These are phyloP conservation scores for Aspergillus sp. DNA, from an alignment of 2,329 filamentous ascomycete genomes.

Conservation along the genomic window DNA sequence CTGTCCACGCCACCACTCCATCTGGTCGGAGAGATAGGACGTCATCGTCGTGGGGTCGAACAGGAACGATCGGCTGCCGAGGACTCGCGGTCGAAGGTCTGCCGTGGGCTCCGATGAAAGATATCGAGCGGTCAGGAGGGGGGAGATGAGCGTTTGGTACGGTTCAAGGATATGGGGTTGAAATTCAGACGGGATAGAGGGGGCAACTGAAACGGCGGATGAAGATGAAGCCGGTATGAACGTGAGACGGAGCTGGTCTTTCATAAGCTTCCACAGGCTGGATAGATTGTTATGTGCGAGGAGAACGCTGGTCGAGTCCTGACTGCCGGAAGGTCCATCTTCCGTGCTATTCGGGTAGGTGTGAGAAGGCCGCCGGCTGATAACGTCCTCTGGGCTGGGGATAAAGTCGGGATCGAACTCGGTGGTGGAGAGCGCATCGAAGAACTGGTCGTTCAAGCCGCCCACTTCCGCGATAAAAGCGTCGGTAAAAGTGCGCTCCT, in stretches of 20 bases:
- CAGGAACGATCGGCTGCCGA: conserved; percentile 61
- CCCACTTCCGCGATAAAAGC: conserved; percentile 73
- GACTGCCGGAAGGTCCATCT: conserved; percentile 26
- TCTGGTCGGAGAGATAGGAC: conserved; percentile 64
- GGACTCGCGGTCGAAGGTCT: conserved; percentile 21
- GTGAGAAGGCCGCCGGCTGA: conserved; percentile 5
- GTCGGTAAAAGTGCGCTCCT: conserved; percentile 68
- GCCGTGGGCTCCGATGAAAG: conserved; percentile 33
- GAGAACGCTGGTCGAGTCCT: conserved; percentile 51
- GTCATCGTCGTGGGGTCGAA: conserved; percentile 65
- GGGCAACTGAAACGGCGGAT: conserved; percentile 18
- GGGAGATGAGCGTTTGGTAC: conserved; percentile 42
- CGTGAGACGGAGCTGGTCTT: conserved; percentile 56
- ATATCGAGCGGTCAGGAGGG: conserved; percentile 44
- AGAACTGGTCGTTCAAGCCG: conserved; percentile 65
- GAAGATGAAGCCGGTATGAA: conserved; percentile 30
- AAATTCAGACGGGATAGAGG: conserved; percentile 30
- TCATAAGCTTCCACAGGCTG: conserved; percentile 62
- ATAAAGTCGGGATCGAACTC: conserved; percentile 27
- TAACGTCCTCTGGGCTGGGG: conserved; percentile 22
- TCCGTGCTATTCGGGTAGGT: conserved; percentile 14
- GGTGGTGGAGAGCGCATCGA: conserved; percentile 43
- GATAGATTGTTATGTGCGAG: conserved; percentile 58
- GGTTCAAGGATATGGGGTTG: conserved; percentile 33
- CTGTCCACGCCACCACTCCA: conserved; percentile 86